These are phyloP conservation scores for Debaryomycetaceae sp. DNA, from an alignment of 1,139 yeast species.

Conservation along the genomic window DNA sequence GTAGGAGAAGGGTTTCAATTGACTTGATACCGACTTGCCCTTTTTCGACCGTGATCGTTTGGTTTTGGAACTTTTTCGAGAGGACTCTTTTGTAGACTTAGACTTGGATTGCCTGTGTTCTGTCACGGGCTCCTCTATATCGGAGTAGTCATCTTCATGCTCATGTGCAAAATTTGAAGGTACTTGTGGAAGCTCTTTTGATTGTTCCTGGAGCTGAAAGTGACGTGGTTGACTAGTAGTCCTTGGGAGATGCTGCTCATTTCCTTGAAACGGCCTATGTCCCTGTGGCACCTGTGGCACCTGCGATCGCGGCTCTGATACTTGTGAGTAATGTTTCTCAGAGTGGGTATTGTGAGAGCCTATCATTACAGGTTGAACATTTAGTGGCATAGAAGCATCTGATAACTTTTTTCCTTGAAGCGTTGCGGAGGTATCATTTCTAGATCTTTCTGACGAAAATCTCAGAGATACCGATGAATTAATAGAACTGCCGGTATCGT, in stretches of 20 bases:
- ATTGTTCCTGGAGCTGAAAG: background rate
- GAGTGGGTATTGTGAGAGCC: background rate
- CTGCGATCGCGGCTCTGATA: too few species aligned
- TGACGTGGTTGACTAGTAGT: background rate
- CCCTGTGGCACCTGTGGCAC: background rate
- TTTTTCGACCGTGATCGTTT: constrained; percentile 15
- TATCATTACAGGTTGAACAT: background rate
- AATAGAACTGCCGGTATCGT: too few species aligned
- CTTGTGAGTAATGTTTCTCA: background rate
- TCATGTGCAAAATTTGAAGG: background rate
- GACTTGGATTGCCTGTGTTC: constrained; percentile 29
- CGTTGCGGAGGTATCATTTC: background rate
- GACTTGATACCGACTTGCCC: constrained; percentile 9
- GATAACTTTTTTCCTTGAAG: background rate
- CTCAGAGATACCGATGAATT: background rate
- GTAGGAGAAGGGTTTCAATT: constrained; percentile 52
- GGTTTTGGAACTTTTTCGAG: constrained; percentile 16
- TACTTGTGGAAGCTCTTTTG: too few species aligned
- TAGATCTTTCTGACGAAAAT: background rate
- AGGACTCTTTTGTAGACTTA: constrained; percentile 37
- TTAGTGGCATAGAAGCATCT: background rate
- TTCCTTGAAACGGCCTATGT: background rate
- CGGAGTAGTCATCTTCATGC: constrained; percentile 35
- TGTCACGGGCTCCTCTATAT: constrained; percentile 37
- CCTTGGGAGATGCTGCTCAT: background rate